phyloP scores from a whole-genome alignment of 2,329 filamentous ascomycete species.

The Pestalotiopsis sp. region DNA sequence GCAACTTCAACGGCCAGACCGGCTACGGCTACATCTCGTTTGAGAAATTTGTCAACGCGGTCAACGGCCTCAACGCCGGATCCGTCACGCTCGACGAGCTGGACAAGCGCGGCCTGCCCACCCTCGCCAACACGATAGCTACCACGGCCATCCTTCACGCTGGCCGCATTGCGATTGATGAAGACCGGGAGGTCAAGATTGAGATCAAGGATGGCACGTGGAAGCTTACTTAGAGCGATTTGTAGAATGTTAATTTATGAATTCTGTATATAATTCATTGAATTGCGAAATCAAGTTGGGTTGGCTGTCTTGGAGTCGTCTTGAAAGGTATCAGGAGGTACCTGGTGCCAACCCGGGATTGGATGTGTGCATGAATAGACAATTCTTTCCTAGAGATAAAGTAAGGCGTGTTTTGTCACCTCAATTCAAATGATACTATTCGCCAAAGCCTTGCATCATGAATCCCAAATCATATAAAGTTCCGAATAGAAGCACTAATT shows the following conservation, averaged over 20 bases:
- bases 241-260: not conserved
- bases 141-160: slow-evolving; percentile 92
- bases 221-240: slow-evolving; percentile 57
- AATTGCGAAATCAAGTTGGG: not conserved
- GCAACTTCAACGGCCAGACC: slow-evolving; percentile 88
- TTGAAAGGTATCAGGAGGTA: no score
- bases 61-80: slow-evolving; percentile 76
- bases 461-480: not conserved
- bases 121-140: slow-evolving; percentile 84
- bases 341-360: no score
- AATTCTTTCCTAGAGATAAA: no score
- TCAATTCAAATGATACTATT: not conserved
- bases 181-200: slow-evolving; percentile 78
- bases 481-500: not conserved
- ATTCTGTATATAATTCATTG: not conserved
- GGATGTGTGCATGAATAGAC: no score
- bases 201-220: slow-evolving; percentile 66
- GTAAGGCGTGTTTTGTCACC: no score
- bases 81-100: slow-evolving; percentile 73
- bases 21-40: slow-evolving; percentile 94
- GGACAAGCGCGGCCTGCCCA: slow-evolving; percentile 80
- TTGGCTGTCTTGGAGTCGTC: no score
- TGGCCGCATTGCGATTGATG: slow-evolving; percentile 81
- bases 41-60: slow-evolving; percentile 93
- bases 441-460: not conserved